Evolutionary conservation across 768 basidiomycete genomes (phyloP), one percentile per base, ranked within the genome.

Genomic region (Suillus decipiens): DNA sequence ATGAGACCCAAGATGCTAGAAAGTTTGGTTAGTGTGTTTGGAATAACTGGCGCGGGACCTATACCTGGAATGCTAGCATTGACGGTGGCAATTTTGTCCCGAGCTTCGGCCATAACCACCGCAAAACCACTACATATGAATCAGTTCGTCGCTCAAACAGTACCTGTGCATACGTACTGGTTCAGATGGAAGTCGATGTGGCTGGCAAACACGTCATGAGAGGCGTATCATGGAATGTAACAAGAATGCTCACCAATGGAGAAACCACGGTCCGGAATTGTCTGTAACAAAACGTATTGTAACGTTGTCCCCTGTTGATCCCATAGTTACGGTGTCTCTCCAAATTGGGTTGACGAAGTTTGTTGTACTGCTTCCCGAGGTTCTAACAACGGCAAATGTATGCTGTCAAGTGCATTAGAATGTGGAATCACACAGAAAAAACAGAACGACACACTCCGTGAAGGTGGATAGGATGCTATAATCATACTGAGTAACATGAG

Each of bases 251-350:
- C 42, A 72, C 75, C 75, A 83, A 65, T 83, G 82, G 36, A 82
- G 64, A 66, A 83, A 76, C 83, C 86, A 88, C 3, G 83, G 83
- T 12, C 89, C 89, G 4, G 87, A 81, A 72, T 90, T 90, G 68
- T 90, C 83, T 3, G 88, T 87, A 31, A 75, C 69, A 73, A 87
- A 89, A 41, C 88, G 81, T 59, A 90, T 76, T 3, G 82, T 82
- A 34, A 83, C 81, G 68, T 82, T 74, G 71, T 82, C 72, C 0
- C 62, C 63, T 72, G 82, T 67, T 2, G 63, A 68, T n/a, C 75
- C 73, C 67, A 73, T 76, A 45, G 70, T 76, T 36, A 75, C 65
- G 0, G 72, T 73, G 55, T 80, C 79, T 17, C 79, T 72, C 63
- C 60, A 68, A n/a, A 75, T 56, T 12, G 79, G 79, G 60, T 81